Evolutionary conservation across 192 early-diverging fungal genomes (phyloP).

Genomic region (Coemansia sp.): DNA sequence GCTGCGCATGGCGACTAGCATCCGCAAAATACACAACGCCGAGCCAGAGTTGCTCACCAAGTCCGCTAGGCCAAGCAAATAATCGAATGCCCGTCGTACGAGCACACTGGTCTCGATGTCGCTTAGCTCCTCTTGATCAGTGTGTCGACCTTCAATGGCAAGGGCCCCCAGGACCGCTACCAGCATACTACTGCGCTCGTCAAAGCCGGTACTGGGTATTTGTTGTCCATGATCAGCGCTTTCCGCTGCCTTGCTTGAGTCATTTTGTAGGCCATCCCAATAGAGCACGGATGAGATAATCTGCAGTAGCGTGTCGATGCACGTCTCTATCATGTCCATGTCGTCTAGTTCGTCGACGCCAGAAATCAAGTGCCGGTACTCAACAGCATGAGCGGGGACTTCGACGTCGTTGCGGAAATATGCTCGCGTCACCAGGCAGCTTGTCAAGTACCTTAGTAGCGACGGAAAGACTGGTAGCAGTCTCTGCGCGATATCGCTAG

Average conservation of each 20-base stretch:
- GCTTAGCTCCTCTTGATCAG: conserved; percentile 24
- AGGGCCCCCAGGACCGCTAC: conserved; percentile 27
- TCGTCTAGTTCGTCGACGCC: conserved; percentile 20
- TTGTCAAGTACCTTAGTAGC: conserved; percentile 31
- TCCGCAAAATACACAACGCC: conserved; percentile 27
- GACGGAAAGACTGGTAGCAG: conserved; percentile 47
- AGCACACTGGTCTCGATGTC: conserved; percentile 12
- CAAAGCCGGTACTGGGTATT: background rate
- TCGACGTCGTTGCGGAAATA: conserved; percentile 28
- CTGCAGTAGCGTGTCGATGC: conserved; percentile 38
- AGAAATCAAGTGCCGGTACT: background rate
- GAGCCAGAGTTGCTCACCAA: conserved; percentile 20
- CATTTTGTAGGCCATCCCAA: conserved; percentile 50
- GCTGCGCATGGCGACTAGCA: conserved; percentile 29
- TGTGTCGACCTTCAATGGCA: conserved; percentile 31
- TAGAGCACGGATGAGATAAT: conserved; percentile 25
- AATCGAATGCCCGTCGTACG: conserved; percentile 49
- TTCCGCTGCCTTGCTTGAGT: background rate
- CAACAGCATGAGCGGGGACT: background rate
- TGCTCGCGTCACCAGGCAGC: conserved; percentile 30
- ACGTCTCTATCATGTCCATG: conserved; percentile 18
- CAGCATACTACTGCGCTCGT: conserved; percentile 7
- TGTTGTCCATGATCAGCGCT: background rate
- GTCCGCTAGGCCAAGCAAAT: conserved; percentile 16
- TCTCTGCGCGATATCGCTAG: conserved; percentile 21